Base-by-base conservation (phyloP, 2,329 filamentous ascomycete genomes). In the Trichoderma arundinaceum region DNA sequence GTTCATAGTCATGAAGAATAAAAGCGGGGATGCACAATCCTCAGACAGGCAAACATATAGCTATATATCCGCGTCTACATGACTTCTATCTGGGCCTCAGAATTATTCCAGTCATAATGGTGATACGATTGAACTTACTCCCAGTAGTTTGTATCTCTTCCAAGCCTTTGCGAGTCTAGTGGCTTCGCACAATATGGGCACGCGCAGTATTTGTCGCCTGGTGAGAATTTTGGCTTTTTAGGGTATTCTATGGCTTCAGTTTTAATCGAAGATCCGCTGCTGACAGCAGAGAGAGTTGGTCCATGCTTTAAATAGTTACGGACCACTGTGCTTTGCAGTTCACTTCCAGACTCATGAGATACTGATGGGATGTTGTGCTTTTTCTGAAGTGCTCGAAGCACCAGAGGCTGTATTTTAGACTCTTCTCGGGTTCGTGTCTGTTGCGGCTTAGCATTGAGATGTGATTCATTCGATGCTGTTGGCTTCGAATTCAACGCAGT, bases 41-140 rank as follows among this genome's bases (percentile, higher is more conserved):
- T 57, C 53, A 10, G 53, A 57, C 3, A 57, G 22, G 9, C 53
- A 57, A 12, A 44, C 41, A 17, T 57, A 57, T 33, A 38, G 53
- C 38, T 57, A n/a, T 44, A 15, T 44, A 22, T 57, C 53, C 12
- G 33, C 41, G 38, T 57, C 53, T 10, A 57, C 2, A 33, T 57
- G 38, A 7, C 13, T 33, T 7, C 53, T 57, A 33, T 15, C 33
- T 7, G n/a, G 13, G 28, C 13, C 10, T 52, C 33, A 52, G 28
- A 35, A 33, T 15, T 15, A 9, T 35, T 9, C 28, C 28, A 51
- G n/a, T 33, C 5, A 35, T 8, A 7, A 38, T 4, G 19, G 10
- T 17, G 15, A 3, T 19, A 22, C 10, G n/a, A 2, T 5, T 49
- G 10, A 15, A 49, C 46, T 32, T 32, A 49, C 46, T 49, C 19